Conservation (phyloP, 768 basidiomycete species). For the Trametes cingulata region DNA sequence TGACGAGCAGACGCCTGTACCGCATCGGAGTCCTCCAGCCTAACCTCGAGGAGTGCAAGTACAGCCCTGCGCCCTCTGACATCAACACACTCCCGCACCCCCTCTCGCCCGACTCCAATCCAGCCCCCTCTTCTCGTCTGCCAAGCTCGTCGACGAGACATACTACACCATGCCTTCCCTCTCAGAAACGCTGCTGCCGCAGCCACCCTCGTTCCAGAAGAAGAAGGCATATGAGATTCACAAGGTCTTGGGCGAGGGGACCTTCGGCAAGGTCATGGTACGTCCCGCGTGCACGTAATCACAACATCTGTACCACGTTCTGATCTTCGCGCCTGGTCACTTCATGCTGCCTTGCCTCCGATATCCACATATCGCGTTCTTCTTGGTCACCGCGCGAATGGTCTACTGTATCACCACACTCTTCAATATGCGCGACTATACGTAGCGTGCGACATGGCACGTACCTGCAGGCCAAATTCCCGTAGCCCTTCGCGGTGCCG, state of each 20-base stretch:
- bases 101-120: too few species aligned
- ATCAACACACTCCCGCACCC: slow-evolving; percentile 2
- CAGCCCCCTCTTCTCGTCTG: not conserved
- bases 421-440: not conserved
- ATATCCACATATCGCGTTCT: not conserved
- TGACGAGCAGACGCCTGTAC: not conserved
- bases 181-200: slow-evolving; percentile 54
- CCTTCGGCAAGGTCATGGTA: slow-evolving; percentile 91
- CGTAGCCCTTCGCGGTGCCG: slow-evolving; percentile 60
- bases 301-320: not conserved
- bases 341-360: not conserved
- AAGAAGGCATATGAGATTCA: slow-evolving; percentile 81
- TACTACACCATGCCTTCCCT: slow-evolving; percentile 12
- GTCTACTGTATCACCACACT: not conserved
- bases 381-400: not conserved
- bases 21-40: not conserved
- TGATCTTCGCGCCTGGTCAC: not conserved
- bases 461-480: slow-evolving; percentile 62
- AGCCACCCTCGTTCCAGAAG: slow-evolving; percentile 84
- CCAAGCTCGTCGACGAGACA: not conserved
- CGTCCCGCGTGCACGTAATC: slow-evolving; percentile 25
- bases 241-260: slow-evolving; percentile 74
- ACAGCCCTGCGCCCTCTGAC: slow-evolving; percentile 7
- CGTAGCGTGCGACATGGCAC: slow-evolving; percentile 73
- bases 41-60: not conserved